Conservation (phyloP, 805 yeast genomes). For the Nakazawaea sp. region DNA sequence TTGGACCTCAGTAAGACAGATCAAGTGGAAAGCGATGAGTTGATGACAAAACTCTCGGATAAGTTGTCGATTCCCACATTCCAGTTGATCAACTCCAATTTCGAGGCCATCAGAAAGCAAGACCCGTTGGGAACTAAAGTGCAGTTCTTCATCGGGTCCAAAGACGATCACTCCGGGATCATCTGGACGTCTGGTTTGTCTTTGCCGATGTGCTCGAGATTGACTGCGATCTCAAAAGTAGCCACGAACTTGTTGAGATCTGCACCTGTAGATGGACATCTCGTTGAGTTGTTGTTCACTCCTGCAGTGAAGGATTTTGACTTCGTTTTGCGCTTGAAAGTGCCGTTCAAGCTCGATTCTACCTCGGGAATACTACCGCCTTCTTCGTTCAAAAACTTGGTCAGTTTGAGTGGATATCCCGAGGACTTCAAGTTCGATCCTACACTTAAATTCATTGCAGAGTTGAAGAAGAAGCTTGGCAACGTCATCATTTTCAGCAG, state of each 20-base stretch:
- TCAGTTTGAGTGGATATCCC: slow-evolving; percentile 35
- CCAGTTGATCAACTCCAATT: slow-evolving; percentile 57
- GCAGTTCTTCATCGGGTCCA: slow-evolving; percentile 79
- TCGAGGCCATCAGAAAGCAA: slow-evolving; percentile 57
- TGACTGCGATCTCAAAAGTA: slow-evolving; percentile 81
- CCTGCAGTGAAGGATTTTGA: slow-evolving; percentile 86
- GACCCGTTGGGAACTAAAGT: slow-evolving; percentile 80
- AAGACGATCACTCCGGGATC: slow-evolving; percentile 80
- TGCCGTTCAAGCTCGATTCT: slow-evolving; percentile 28
- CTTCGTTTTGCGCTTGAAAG: slow-evolving; percentile 57
- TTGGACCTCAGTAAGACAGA: slow-evolving; percentile 62
- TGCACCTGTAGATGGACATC: slow-evolving; percentile 20
- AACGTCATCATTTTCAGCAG: slow-evolving; percentile 67
- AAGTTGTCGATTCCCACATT: slow-evolving; percentile 53
- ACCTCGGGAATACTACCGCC: slow-evolving; percentile 52
- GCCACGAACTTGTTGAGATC: slow-evolving; percentile 45
- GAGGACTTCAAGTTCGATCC: slow-evolving; percentile 46
- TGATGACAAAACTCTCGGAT: slow-evolving; percentile 46
- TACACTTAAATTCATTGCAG: slow-evolving; percentile 49
- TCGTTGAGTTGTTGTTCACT: slow-evolving; percentile 56
- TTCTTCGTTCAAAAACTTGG: slow-evolving; percentile 55
- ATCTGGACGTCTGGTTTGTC: slow-evolving; percentile 52
- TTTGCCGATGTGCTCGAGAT: slow-evolving; percentile 76
- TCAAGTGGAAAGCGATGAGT: slow-evolving; percentile 25
- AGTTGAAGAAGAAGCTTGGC: slow-evolving; percentile 55